phyloP scores from a whole-genome alignment of 768 basidiomycete genomes.

The Boletales sp. region DNA sequence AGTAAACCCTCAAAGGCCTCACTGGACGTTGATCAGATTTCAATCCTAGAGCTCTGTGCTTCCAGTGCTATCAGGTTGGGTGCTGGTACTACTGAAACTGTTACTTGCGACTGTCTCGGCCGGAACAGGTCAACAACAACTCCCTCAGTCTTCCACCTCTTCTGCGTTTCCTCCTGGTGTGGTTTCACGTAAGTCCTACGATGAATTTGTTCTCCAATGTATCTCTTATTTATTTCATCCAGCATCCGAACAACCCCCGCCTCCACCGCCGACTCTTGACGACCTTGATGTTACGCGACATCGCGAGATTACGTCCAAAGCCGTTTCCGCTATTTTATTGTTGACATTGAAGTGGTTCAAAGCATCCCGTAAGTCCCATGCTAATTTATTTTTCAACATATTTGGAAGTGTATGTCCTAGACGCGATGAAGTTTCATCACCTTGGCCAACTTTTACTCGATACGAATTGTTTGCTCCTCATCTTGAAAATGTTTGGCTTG shows the following conservation, averaged over 20 bases:
- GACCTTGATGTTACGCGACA: conserved; percentile 93
- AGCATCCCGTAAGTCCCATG: conserved; percentile 75
- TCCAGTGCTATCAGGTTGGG: conserved; percentile 84
- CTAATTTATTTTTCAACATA: not conserved
- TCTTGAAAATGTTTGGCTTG: conserved; percentile 97
- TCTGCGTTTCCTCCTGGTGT: conserved; percentile 71
- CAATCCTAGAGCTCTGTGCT: conserved; percentile 68
- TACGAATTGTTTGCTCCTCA: conserved; percentile 88
- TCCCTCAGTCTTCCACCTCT: conserved; percentile 64
- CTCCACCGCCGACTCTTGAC: conserved; percentile 74
- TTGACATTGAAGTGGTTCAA: conserved; percentile 97
- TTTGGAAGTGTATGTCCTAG: conserved; percentile 38
- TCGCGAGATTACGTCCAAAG: conserved; percentile 96
- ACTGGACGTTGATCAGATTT: not conserved
- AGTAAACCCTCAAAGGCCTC: conserved; percentile 23
- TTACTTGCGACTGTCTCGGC: conserved; percentile 92
- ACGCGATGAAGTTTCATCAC: conserved; percentile 98
- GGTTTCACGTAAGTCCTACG: conserved; percentile 50
- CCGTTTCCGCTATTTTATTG: conserved; percentile 90
- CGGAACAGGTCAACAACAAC: conserved; percentile 50
- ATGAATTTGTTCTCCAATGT: not conserved
- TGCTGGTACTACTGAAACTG: conserved; percentile 89
- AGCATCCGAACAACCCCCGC: conserved; percentile 62
- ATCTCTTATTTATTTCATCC: conserved; percentile 7
- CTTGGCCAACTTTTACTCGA: conserved; percentile 93